Conservation (phyloP, 768 basidiomycete species). For the Suillus luteus region DNA sequence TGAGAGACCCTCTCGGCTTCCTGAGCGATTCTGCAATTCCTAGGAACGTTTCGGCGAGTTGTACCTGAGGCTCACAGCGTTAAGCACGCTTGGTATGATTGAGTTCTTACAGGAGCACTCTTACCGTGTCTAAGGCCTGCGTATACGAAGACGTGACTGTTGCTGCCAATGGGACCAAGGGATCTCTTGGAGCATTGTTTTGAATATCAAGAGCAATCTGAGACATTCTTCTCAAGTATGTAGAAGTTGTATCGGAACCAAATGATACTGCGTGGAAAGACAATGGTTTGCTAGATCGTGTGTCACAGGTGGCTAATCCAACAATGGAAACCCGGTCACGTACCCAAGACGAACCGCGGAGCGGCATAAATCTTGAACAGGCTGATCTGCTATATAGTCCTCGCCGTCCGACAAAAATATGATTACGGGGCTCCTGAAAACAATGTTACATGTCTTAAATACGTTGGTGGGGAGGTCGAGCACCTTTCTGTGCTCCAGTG, state of each 20-base stretch:
- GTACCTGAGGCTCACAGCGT: slow-evolving; percentile 38
- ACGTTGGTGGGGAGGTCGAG: background rate
- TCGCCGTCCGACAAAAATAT: slow-evolving; percentile 60
- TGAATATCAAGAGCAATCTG: slow-evolving; percentile 51
- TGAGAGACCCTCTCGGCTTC: slow-evolving; percentile 55
- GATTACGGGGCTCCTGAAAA: slow-evolving; percentile 44
- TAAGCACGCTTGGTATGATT: background rate
- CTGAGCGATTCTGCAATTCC: slow-evolving; percentile 57
- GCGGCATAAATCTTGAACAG: slow-evolving; percentile 44
- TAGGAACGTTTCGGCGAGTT: slow-evolving; percentile 57
- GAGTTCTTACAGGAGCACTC: slow-evolving; percentile 13
- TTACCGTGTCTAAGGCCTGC: slow-evolving; percentile 53
- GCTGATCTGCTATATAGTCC: slow-evolving; percentile 39
- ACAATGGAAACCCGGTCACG: background rate
- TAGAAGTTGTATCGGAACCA: slow-evolving; percentile 34
- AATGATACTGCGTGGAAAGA: slow-evolving; percentile 63
- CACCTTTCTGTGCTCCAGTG: slow-evolving; percentile 56
- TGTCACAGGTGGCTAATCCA: background rate
- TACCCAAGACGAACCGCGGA: slow-evolving; percentile 49
- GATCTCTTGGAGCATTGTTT: slow-evolving; percentile 43
- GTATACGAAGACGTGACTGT: slow-evolving; percentile 48
- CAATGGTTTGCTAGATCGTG: slow-evolving; percentile 45
- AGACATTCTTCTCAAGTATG: slow-evolving; percentile 49
- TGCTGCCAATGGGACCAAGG: slow-evolving; percentile 33
- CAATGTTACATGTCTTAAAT: background rate